Evolutionary conservation across 345 rosid genomes (phyloP), one percentile per base, ranked within the genome.

Genomic region (Syzygium aqueum): DNA sequence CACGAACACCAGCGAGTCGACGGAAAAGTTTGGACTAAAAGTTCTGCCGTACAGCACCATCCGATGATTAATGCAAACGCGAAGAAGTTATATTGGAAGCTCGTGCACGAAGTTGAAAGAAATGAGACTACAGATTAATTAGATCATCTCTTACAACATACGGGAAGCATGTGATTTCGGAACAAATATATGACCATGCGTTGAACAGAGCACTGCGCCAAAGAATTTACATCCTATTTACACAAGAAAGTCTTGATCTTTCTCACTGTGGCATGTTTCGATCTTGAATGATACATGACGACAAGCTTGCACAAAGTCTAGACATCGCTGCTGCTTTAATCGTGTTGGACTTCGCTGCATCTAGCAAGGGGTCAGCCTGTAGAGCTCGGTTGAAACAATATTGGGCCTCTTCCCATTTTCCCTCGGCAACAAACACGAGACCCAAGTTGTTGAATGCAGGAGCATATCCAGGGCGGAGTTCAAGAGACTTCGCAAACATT

Each of bases 391-490:
- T 93, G 51, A 96, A 97, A 86, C 97, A 97, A 91, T 92, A 95
- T 87, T 93, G 93, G 53, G 99, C 99, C 94, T 95, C 99, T 93
- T 93, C 98, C 96, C 91, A 95, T 77, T 87, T 93, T 86, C 95
- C 95, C 91, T 95, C 95, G 1, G 98, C 98, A 33, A 96, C 93
- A 90, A 96, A 95, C 57, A 97, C 98, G 2, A 96, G 99, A 33
- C 99, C 99, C 7, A 96, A 93, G 90, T 97, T 97, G 94, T 95
- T 97, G 88, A 93, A 96, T 54, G 99, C 99, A 84, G 98, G 99
- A 84, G 99, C 96, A 89, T 97, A 96, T 27, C 98, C 98, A 3
- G 98, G 99, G 84, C 88, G 93, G 84, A 97, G 97, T 50, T 95
- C 96, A 52, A 97, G 95, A 16, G 98, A 92, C 91, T 95, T 96